Conservation (phyloP, 768 basidiomycete species). For the Auriculariales sp. region DNA sequence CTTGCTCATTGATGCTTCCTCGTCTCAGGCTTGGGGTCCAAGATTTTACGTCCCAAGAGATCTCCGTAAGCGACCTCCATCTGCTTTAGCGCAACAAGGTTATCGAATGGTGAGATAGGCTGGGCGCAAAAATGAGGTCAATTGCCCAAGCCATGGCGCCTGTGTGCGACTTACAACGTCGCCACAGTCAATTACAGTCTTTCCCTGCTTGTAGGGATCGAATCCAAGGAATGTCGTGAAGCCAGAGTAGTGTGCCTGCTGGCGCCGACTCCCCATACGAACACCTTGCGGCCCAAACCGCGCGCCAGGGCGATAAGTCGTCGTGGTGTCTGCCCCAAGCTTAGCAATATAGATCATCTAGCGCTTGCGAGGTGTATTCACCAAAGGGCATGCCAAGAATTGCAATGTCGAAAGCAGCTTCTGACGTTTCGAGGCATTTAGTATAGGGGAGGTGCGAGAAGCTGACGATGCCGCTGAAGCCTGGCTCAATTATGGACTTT, state of each 20-base stretch:
- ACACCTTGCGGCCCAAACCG: slow-evolving; percentile 82
- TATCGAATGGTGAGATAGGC: slow-evolving; percentile 69
- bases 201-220: slow-evolving; percentile 45
- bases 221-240: slow-evolving; percentile 61
- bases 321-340: slow-evolving; percentile 61
- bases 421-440: slow-evolving; percentile 50
- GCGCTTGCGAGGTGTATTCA: too few species aligned
- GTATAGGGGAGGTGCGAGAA: slow-evolving; percentile 74
- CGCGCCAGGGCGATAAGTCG: slow-evolving; percentile 45
- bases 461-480: slow-evolving; percentile 70
- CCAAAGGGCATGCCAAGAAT: slow-evolving; percentile 74
- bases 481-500: too few species aligned
- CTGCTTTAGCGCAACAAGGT: slow-evolving; percentile 69
- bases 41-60: slow-evolving; percentile 43
- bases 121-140: too few species aligned
- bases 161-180: slow-evolving; percentile 39
- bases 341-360: too few species aligned
- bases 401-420: slow-evolving; percentile 52
- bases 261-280: slow-evolving; percentile 61
- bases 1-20: slow-evolving; percentile 15
- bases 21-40: slow-evolving; percentile 10
- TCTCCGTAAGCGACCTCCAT: slow-evolving; percentile 78
- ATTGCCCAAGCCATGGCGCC: too few species aligned
- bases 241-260: slow-evolving; percentile 38
- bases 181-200: slow-evolving; percentile 68